phyloP scores from a whole-genome alignment of 495 filamentous ascomycete species.

The Tuber brumale region DNA sequence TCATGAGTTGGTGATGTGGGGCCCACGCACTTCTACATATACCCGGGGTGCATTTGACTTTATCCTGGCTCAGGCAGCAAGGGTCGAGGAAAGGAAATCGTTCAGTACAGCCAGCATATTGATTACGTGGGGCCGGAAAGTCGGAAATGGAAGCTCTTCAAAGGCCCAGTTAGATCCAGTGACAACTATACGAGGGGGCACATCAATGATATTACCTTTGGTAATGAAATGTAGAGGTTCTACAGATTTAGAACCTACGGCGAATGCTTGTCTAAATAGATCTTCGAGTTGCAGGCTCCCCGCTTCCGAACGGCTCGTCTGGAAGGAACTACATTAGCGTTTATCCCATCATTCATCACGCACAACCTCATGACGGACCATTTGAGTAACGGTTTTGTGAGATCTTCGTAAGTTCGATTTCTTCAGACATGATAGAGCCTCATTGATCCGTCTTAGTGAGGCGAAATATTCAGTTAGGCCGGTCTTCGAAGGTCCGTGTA shows the following conservation, averaged over 20 bases:
- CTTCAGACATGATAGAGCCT: no score
- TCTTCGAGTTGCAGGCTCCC: no score
- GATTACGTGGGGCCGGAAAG: conserved; percentile 53
- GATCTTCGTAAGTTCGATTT: no score
- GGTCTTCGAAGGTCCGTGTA: conserved; percentile 61
- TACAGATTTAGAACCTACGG: conserved; percentile 64
- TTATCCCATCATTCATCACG: no score
- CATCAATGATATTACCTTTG: conserved; percentile 52
- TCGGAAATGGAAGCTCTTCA: conserved; percentile 63
- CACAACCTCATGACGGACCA: no score
- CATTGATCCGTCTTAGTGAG: no score
- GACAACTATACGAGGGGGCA: no score
- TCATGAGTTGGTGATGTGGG: conserved; percentile 65
- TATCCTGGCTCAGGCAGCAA: conserved; percentile 47
- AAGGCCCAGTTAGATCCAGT: conserved; percentile 2
- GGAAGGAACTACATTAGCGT: no score
- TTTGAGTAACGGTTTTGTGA: no score
- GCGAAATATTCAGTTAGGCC: conserved; percentile 79
- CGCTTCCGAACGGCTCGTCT: no score
- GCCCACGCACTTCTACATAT: no score
- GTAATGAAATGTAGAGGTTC: conserved; percentile 90
- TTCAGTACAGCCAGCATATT: conserved; percentile 55
- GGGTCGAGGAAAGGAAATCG: conserved; percentile 52
- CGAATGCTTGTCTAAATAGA: conserved; percentile 66
- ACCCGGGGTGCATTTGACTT: conserved; percentile 58